Evolutionary conservation across 2,329 filamentous ascomycete species (phyloP).

Genomic region (Chrysoporthe cubensis): DNA sequence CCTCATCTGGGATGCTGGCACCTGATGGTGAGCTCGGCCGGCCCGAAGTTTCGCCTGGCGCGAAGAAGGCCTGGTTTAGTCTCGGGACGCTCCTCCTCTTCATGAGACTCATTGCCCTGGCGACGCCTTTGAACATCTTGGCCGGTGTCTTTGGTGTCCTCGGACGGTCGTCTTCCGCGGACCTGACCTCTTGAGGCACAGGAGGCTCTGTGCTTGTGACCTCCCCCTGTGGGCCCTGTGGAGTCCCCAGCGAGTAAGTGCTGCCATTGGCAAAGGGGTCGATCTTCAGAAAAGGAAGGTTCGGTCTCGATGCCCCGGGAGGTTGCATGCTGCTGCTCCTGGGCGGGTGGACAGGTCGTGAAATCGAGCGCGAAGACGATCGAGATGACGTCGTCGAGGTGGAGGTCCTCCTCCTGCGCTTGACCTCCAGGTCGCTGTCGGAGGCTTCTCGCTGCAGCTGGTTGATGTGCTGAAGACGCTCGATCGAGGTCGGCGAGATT

Average conservation of each 20-base stretch:
- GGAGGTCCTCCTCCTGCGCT: constrained; percentile 38
- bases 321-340: constrained; percentile 49
- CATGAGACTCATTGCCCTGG: constrained; percentile 56
- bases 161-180: constrained; percentile 36
- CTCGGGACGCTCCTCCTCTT: constrained; percentile 58
- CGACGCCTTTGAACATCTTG: constrained; percentile 52
- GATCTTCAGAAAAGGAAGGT: constrained; percentile 55
- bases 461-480: constrained; percentile 34
- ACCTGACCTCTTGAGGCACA: constrained; percentile 31
- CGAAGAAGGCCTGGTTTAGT: constrained; percentile 42
- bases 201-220: constrained; percentile 20
- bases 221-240: constrained; percentile 19
- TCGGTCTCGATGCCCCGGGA: constrained; percentile 36
- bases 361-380: constrained; percentile 31
- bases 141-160: constrained; percentile 51
- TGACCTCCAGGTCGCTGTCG: constrained; percentile 31
- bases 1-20: constrained; percentile 31
- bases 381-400: constrained; percentile 38
- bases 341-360: constrained; percentile 37
- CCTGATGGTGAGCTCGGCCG: constrained; percentile 36
- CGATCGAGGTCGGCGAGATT: constrained; percentile 45
- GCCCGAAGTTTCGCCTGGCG: constrained; percentile 42
- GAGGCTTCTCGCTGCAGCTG: constrained; percentile 10
- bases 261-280: constrained; percentile 55
- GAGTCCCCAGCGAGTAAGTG: constrained; percentile 38